Conservation (phyloP, 225 moss, liverwort and hornwort genomes). For the Physcomitrellopsis africana region DNA sequence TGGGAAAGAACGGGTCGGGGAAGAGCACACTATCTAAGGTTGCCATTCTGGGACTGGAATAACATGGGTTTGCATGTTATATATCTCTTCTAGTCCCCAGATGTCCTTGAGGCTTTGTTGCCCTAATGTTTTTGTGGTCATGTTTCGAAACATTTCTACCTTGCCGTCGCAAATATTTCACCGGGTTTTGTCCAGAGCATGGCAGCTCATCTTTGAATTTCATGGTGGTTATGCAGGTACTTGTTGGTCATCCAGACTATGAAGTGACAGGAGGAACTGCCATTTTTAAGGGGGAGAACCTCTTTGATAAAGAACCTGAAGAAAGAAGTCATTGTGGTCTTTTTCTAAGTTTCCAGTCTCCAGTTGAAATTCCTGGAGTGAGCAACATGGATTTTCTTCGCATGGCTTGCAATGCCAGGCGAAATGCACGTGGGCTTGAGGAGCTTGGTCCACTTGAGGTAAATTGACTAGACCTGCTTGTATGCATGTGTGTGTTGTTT, state of each 20-base stretch:
- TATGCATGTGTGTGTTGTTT: too few relatives aligned
- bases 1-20: slow-evolving; percentile 75
- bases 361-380: slow-evolving; percentile 76
- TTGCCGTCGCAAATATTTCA: not conserved
- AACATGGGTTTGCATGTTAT: not conserved
- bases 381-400: slow-evolving; percentile 82
- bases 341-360: slow-evolving; percentile 77
- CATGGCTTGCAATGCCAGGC: slow-evolving; percentile 80
- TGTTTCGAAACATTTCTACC: not conserved
- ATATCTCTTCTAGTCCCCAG: not conserved
- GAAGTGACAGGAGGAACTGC: slow-evolving; percentile 61
- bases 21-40: slow-evolving; percentile 87
- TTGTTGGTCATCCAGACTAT: slow-evolving; percentile 77
- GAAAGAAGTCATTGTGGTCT: slow-evolving; percentile 76
- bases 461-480: not conserved
- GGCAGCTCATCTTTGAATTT: not conserved
- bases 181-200: not conserved
- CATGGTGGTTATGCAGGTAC: slow-evolving; percentile 40
- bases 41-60: slow-evolving; percentile 19
- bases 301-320: slow-evolving; percentile 71
- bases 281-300: slow-evolving; percentile 64
- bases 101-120: slow-evolving; percentile 11
- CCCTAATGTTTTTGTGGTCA: not conserved
- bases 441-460: slow-evolving; percentile 81
- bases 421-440: slow-evolving; percentile 50